phyloP scores from a whole-genome alignment of 805 yeast genomes.

The Pichia californica region DNA sequence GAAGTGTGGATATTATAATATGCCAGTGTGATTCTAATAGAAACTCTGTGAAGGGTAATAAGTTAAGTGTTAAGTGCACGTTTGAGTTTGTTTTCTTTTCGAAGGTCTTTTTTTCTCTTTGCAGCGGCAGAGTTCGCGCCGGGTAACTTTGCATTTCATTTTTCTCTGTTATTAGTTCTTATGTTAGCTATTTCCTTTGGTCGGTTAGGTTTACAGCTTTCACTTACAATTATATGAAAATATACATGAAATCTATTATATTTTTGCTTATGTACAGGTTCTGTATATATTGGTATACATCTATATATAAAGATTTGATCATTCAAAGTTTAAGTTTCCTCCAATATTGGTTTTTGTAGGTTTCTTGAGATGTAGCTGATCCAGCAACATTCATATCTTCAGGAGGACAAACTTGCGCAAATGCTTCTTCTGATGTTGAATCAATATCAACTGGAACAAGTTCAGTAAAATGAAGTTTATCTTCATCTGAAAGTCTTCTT shows the following conservation, averaged over 20 bases:
- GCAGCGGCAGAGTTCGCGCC: not conserved
- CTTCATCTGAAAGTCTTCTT: conserved; percentile 14
- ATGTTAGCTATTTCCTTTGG: too few species aligned
- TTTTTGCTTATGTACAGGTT: too few species aligned
- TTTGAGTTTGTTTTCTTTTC: not conserved
- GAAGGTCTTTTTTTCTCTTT: not conserved
- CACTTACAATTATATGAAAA: too few species aligned
- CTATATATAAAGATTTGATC: not conserved
- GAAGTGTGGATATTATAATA: too few species aligned
- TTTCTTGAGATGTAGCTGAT: conserved; percentile 11
- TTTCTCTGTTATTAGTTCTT: too few species aligned
- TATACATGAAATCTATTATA: too few species aligned
- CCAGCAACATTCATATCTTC: conserved; percentile 3
- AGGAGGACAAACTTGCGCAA: conserved; percentile 12
- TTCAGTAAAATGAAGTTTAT: conserved; percentile 20
- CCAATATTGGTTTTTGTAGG: conserved; percentile 25
- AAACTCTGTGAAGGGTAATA: too few species aligned
- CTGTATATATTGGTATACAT: too few species aligned
- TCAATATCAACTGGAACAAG: conserved; percentile 17
- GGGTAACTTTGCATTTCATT: too few species aligned
- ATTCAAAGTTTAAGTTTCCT: conserved; percentile 7
- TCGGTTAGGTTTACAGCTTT: too few species aligned
- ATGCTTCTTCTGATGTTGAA: conserved; percentile 12
- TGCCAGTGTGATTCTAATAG: too few species aligned
- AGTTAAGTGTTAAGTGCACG: too few species aligned